phyloP scores from a whole-genome alignment of 2,329 filamentous ascomycete species.

The Alternaria sp. region DNA sequence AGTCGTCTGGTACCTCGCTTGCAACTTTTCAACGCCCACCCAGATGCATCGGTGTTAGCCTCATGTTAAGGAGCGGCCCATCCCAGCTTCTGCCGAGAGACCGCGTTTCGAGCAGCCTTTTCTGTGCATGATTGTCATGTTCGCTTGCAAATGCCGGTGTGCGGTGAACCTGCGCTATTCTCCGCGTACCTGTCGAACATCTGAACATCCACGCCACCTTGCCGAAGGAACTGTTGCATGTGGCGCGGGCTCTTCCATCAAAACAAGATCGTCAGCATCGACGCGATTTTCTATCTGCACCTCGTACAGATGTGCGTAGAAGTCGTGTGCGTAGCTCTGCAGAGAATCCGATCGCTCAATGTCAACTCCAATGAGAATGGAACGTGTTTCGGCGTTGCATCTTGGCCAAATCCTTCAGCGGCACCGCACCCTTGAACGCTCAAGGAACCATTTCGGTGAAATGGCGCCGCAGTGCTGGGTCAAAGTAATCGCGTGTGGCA shows the following conservation, averaged over 20 bases:
- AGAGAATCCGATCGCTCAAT: neutral
- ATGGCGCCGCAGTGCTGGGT: neutral
- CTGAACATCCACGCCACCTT: neutral
- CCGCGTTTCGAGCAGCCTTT: neutral
- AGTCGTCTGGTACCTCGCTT: conserved; percentile 5
- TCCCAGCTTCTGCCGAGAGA: neutral
- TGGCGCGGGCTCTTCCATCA: neutral
- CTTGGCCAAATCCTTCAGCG: neutral
- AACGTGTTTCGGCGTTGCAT: neutral
- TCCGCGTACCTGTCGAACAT: neutral
- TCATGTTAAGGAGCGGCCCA: neutral
- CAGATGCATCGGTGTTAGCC: neutral
- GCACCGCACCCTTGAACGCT: neutral
- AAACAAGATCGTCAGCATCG: neutral
- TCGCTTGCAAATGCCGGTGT: neutral
- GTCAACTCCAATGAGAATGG: neutral
- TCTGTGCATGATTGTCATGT: neutral
- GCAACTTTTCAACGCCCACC: conserved; percentile 1
- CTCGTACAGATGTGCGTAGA: neutral
- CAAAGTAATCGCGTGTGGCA: neutral
- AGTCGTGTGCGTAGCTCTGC: neutral
- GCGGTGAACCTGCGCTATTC: neutral
- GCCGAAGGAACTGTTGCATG: neutral
- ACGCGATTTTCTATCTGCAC: neutral
- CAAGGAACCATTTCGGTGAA: neutral